Evolutionary conservation across 192 early-diverging fungal genomes (phyloP).

Genomic region (Dissophora ornata): DNA sequence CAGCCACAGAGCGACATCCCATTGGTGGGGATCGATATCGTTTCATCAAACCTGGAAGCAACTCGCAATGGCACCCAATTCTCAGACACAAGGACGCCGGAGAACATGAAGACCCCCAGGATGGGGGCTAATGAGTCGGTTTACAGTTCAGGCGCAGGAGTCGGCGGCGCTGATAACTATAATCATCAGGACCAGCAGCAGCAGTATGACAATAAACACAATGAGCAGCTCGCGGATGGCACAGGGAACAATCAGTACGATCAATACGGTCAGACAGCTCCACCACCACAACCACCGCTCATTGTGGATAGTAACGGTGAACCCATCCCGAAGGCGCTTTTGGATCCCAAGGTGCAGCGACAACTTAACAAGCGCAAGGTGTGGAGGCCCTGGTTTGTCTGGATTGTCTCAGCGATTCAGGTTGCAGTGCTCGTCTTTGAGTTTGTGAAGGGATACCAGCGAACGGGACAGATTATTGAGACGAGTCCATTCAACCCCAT

Average conservation of each 20-base stretch:
- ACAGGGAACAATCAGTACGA: not conserved
- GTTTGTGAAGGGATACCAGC: conserved; percentile 64
- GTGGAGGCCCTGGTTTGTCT: conserved; percentile 60
- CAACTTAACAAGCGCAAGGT: conserved; percentile 39
- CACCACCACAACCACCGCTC: conserved; percentile 6
- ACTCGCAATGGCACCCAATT: conserved; percentile 17
- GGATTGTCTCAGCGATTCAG: conserved; percentile 54
- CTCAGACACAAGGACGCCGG: conserved; percentile 38
- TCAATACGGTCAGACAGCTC: not conserved
- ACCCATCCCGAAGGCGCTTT: conserved; percentile 39
- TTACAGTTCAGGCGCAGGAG: not conserved
- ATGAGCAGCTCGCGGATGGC: too few species aligned
- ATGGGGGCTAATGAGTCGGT: too few species aligned
- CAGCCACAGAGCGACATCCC: conserved; percentile 33
- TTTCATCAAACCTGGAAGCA: conserved; percentile 42
- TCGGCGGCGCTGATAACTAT: not conserved
- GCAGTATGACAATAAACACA: conserved; percentile 20
- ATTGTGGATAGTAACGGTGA: conserved; percentile 3
- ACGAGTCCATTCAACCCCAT: conserved; percentile 80
- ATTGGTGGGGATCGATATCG: conserved; percentile 40
- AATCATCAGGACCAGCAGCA: conserved; percentile 1
- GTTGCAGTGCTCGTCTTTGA: conserved; percentile 61
- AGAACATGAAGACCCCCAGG: conserved; percentile 11
- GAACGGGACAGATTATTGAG: conserved; percentile 72
- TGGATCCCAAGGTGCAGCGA: conserved; percentile 50